Evolutionary conservation across 2,329 filamentous ascomycete genomes (phyloP), one percentile per base, ranked within the genome.

Genomic region (Pseudocercospora ulei): DNA sequence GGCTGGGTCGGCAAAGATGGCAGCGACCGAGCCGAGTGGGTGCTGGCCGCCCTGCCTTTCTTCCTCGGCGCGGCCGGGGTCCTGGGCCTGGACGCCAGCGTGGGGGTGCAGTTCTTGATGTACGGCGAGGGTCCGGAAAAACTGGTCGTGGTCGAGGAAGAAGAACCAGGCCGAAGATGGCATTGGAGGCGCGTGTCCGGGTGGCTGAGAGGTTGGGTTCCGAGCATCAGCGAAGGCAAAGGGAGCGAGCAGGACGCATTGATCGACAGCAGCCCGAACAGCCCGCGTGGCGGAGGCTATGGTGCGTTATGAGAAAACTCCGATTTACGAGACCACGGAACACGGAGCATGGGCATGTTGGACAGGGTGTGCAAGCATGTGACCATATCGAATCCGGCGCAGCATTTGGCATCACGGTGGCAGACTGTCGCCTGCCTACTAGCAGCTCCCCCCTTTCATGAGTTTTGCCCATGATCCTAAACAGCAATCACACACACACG

Each of bases 161-260:
- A 57, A 11, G 44, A 38, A 66, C 68, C 65, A 58, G 58, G 46
- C 1, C 17, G 33, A 7, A 35, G 29, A 54, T 43, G 52, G 41
- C 64, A 65, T 35, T 79, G 74, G 75, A 63, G 66, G 25, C 62
- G 66, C 17, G 73, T 78, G 4, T 73, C 65, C 40, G 75, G 75
- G 6, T 79, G 73, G 73, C 77, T 79, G 74, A 66, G 75, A 43
- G 75, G 75, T 2, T 79, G 75, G 76, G 69, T 77, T 22, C 76
- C 76, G 1, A 67, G 62, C 38, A 61, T 68, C 16, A 62, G 60
- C 44, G 62, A 56, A 57, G 4, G 60, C 52, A 19, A 38, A 39
- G 22, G 31, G 22, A n/a, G 41, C 17, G 3, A 53, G 38, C 31
- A 47, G 14, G 41, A 47, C 22, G 44, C 44, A 16, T 43, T 56